Evolutionary conservation across 2,329 filamentous ascomycete genomes (phyloP), one percentile per base, ranked within the genome.

Genomic region (Diaporthe helianthi): DNA sequence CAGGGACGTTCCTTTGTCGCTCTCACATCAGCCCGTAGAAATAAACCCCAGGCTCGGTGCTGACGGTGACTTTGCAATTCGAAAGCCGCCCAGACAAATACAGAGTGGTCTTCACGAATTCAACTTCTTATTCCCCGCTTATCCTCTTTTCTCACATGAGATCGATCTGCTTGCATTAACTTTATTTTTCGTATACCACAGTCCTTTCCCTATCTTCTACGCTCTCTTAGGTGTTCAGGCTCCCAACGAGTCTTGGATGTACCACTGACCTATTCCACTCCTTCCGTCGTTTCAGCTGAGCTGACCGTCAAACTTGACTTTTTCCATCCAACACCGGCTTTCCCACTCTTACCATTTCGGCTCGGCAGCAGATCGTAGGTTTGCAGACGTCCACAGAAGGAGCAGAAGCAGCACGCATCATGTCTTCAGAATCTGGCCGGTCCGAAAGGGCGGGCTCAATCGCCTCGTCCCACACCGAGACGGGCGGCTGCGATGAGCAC

Each of bases 401-500:
- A 33, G 24, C 36, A 29, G 3, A 9, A n/a, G 36, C 46, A 36
- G 10, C n/a, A 44, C 6, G 29, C 44, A 46, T 52, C 61, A 72
- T 51, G 63, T 78, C 78, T 76, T 69, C 71, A 65, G 73, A 75
- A 47, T 63, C 64, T 29, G 68, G 68, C 26, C 68, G 69, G 47
- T 71, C 73, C 49, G 76, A 76, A 22, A 72, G 76, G 60, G 71
- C 74, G 61, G 73, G 72, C 33, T 79, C 78, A n/a, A 77, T 78
- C 33, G 75, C 75, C 46, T 78, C 78, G 54, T 80, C 80, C 10
- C 75, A 79, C n/a, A 79, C 76, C 38, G 75, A 78, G 31, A 72
- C 77, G 4, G 75, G 74, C 4, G 74, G 73, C 8, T 77, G 78
- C 26, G 72, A 75, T 12, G 78, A 80, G 26, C 78, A 78, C 58